Base-by-base conservation (phyloP, 768 basidiomycete species). In the Mycena belliarum region DNA sequence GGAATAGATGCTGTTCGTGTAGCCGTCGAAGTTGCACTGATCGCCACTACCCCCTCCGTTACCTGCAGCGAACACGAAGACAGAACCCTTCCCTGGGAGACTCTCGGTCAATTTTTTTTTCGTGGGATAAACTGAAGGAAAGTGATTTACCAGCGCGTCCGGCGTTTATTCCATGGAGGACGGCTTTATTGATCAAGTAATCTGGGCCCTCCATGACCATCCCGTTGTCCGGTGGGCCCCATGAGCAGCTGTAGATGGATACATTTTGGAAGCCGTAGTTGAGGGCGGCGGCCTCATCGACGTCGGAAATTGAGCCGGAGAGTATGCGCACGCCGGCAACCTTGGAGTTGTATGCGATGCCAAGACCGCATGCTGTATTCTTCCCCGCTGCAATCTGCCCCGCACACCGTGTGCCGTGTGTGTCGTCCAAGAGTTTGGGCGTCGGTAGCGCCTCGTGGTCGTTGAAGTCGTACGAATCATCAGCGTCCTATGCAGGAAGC, bases 11-110 rank as follows among this genome's bases (percentile, higher is more conserved):
- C 90, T 93, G 70, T 99, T 99, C 14, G 97, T 99, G 71, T 99
- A 99, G 8, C 97, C 97, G 65, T 98, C 96, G 68, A 99, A 98
- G 71, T 99, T 99, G 78, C 97, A 99, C 71, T 98, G 96, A 68
- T 99, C 97, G 18, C 90, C 93, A 52, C 82, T 81, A 9, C 82
- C 82, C 28, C 93, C 97, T 9, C 97, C 97, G 69, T 99, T 99
- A 0, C 97, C 97, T 52, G 93, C 95, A 5, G 97, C 97, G 68
- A 98, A 99, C 25, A 99, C 97, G 63, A 91, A 98, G 59, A 99
- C 80, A 29, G 91, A 93, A 1, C 97, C 97, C 68, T 91, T 93
- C 23, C 95, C n/a, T n/a, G n/a, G n/a, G n/a, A n/a, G n/a, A n/a
- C n/a, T n/a, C n/a, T n/a, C n/a, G n/a, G n/a, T n/a, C n/a, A n/a